Evolutionary conservation across 2,329 filamentous ascomycete genomes (phyloP).

Genomic region (Exutisphaerella laricina): DNA sequence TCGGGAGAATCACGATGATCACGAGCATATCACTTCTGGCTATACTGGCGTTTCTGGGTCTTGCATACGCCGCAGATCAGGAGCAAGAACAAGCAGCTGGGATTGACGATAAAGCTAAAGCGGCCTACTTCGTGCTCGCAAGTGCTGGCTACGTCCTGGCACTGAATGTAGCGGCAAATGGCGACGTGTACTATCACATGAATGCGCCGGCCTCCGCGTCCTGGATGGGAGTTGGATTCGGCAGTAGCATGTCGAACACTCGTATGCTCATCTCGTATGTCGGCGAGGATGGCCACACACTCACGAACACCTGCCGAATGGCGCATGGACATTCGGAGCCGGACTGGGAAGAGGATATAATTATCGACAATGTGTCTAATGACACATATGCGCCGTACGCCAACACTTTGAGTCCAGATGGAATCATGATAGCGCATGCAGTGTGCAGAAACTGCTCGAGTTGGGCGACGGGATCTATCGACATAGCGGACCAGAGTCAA

Average conservation of each 20-base stretch:
- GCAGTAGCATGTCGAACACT: slow-evolving; percentile 38
- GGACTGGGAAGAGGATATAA: slow-evolving; percentile 25
- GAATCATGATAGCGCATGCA: slow-evolving; percentile 31
- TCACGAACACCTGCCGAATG: slow-evolving; percentile 37
- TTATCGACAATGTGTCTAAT: slow-evolving; percentile 32
- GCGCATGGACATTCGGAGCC: slow-evolving; percentile 35
- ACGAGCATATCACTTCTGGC: slow-evolving; percentile 11
- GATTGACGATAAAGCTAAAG: slow-evolving; percentile 24
- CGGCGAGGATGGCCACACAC: slow-evolving; percentile 28
- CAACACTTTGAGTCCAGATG: slow-evolving; percentile 23
- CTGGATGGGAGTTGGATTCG: slow-evolving; percentile 44
- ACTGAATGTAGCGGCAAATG: slow-evolving; percentile 25
- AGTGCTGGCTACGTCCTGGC: slow-evolving; percentile 25
- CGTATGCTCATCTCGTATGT: slow-evolving; percentile 45
- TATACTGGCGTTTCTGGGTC: slow-evolving; percentile 12
- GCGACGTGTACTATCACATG: slow-evolving; percentile 31
- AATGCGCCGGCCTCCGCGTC: slow-evolving; percentile 33
- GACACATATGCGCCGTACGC: slow-evolving; percentile 31
- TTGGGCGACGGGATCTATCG: slow-evolving; percentile 35
- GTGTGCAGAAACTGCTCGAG: slow-evolving; percentile 37
- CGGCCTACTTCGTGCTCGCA: slow-evolving; percentile 24
- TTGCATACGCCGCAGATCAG: slow-evolving; percentile 15
- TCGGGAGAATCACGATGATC: background rate
- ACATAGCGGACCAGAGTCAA: slow-evolving; percentile 29
- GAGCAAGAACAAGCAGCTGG: slow-evolving; percentile 9